phyloP scores from a whole-genome alignment of 2,329 filamentous ascomycete genomes.

The Simplicillium aogashimaense region DNA sequence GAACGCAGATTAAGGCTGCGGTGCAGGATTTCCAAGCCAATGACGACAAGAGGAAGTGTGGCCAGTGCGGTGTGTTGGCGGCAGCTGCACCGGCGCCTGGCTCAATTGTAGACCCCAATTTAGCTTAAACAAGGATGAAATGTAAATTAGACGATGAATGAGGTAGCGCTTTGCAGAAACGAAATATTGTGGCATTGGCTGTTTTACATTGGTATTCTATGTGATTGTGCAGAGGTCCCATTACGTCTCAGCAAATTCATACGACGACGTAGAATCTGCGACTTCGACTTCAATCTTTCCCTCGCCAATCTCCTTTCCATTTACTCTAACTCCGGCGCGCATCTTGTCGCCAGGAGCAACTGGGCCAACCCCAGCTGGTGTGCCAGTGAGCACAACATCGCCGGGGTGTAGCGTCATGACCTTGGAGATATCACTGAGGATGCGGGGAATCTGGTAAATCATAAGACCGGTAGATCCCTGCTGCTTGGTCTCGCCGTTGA shows the following conservation, averaged over 20 bases:
- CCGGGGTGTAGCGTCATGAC: conserved; percentile 92
- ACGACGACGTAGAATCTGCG: conserved; percentile 67
- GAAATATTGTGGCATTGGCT: background rate
- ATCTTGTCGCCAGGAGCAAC: conserved; percentile 82
- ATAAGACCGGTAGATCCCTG: conserved; percentile 86
- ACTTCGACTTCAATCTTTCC: conserved; percentile 76
- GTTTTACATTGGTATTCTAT: background rate
- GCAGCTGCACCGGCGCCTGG: conserved; percentile 56
- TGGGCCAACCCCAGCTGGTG: conserved; percentile 86
- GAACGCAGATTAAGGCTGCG: conserved; percentile 87
- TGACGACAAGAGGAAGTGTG: conserved; percentile 62
- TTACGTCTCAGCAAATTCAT: conserved; percentile 67
- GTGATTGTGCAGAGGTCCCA: background rate
- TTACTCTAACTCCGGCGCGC: conserved; percentile 69
- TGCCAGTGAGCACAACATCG: conserved; percentile 92
- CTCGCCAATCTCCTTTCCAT: conserved; percentile 75
- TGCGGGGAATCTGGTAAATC: conserved; percentile 81
- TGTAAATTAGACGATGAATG: background rate
- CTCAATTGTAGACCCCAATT: conserved; percentile 49
- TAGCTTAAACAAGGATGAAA: conserved; percentile 16
- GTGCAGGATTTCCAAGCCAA: conserved; percentile 70
- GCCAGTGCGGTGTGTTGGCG: conserved; percentile 65
- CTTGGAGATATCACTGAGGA: conserved; percentile 82
- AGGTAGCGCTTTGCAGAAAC: background rate
- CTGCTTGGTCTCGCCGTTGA: conserved; percentile 73